Evolutionary conservation across 225 moss, liverwort and hornwort genomes (phyloP), one percentile per base, ranked within the genome.

Genomic region (Polytrichum commune): DNA sequence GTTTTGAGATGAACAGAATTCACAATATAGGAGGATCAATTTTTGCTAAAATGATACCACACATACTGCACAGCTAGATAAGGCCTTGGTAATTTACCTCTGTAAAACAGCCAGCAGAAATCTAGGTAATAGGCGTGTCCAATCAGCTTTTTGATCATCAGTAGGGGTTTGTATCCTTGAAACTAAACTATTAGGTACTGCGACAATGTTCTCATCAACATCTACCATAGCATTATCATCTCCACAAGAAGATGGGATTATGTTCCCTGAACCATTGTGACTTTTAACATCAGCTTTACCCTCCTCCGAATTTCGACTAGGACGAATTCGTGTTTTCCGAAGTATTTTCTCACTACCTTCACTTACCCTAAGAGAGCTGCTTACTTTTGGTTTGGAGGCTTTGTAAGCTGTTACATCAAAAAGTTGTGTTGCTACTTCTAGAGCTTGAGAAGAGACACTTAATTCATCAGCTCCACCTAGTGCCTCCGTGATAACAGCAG

Each of bases 401-500:
- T 76, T 85, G 38, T 80, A 78, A 28, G 38, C n/a, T 57, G 64
- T 76, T 65, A 67, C 54, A 69, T 88, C 80, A 60, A 88, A 88
- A 66, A 80, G 73, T 66, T 78, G 82, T 54, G 73, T 81, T 25
- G 94, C 86, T 22, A 62, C 74, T 75, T 81, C 84, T 62, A 89
- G 76, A 60, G 97, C 94, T 77, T 73, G 62, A 6, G 64, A 65
- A 25, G 94, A 94, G 30, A 97, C 76, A 69, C 83, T 91, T 23
- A 68, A 35, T 20, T 72, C 67, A 23, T 69, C 81, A 16, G 69
- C 80, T 67, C 81, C 91, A 55, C 87, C 91, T 57, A 93, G 75
- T 7, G 85, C 85, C 75, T 86, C 91, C 7, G 80, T 68, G 62
- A 98, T 98, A 23, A 91, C 72, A 63, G 91, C 95, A 28, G 95